Evolutionary conservation across 2,329 filamentous ascomycete genomes (phyloP), one percentile per base, ranked within the genome.

Genomic region (Botrytis pseudocinerea): DNA sequence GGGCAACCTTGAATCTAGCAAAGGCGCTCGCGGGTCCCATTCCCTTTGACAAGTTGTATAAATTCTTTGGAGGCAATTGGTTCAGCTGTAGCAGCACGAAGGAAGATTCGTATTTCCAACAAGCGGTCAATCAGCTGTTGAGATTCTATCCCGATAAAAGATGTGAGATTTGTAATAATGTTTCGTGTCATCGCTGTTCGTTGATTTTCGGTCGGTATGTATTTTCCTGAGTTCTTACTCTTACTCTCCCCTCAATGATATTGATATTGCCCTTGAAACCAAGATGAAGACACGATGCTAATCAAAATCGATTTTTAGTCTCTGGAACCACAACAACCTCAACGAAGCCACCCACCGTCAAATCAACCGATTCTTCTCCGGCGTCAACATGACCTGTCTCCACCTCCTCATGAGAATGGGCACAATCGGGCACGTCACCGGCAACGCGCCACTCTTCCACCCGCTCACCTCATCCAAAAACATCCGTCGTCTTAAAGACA

Each of bases 261-360:
- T n/a, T 10, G 28, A 32, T 18, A 38, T 44, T 46, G 38, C 7
- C 7, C 38, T 9, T 38, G 18, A 18, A 44, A 14, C 6, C 40
- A 4, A 51, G 5, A n/a, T 51, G 10, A 12, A 46, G 38, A 16
- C 28, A 42, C 6, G n/a, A 48, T 40, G 25, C 51, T 60, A 73
- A 72, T 57, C 32, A 35, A 54, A 38, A 25, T 35, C 32, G 28
- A 14, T 18, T 10, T 14, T 10, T 16, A 80, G 83, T 42, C 79
- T 83, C 81, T 92, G 89, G 89, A 89, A 86, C 78, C 90, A 92
- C 80, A 79, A 77, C 5, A 91, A 92, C 79, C 85, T 92, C 44
- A 91, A 91, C 81, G 87, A 88, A 81, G 88, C 86, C 4, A 92
- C 90, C 2, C 90, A 92, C 80, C 82, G 85, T 0, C 86, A 90